phyloP scores from a whole-genome alignment of 1,284 basidiomycete genomes.

The Termitomyces sp. region DNA sequence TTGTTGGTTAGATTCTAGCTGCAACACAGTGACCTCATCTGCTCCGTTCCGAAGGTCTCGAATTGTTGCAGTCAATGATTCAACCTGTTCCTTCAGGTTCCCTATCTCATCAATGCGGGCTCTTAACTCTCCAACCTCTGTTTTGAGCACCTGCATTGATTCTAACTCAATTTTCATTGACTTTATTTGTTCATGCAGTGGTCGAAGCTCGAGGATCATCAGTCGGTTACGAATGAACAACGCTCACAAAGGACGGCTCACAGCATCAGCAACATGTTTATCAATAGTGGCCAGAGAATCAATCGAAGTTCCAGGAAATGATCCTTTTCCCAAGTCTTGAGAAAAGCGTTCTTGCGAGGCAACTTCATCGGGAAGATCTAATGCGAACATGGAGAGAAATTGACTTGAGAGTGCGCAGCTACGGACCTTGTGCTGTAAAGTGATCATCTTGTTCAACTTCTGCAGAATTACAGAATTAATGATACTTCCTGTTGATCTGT shows the following conservation, averaged over 20 bases:
- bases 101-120: constrained; percentile 30
- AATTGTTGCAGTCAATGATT: constrained; percentile 36
- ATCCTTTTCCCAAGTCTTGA: background rate
- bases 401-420: background rate
- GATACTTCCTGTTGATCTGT: background rate
- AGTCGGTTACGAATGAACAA: constrained; percentile 3
- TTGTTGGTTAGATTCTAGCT: constrained; percentile 31
- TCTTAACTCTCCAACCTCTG: constrained; percentile 32
- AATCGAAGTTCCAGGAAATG: constrained; percentile 10
- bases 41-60: constrained; percentile 35
- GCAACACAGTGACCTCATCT: constrained; percentile 26
- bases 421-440: constrained; percentile 13
- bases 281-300: constrained; percentile 24
- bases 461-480: constrained; percentile 14
- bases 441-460: constrained; percentile 24
- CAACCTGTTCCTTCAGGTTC: constrained; percentile 31
- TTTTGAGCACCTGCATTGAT: constrained; percentile 35
- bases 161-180: constrained; percentile 37
- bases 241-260: constrained; percentile 23
- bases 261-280: constrained; percentile 36
- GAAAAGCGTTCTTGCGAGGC: background rate
- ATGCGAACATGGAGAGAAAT: background rate
- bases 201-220: constrained; percentile 38
- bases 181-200: constrained; percentile 47
- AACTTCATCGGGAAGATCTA: background rate